Conservation (phyloP, 257 asterid genomes). For the Solanum rostratum region DNA sequence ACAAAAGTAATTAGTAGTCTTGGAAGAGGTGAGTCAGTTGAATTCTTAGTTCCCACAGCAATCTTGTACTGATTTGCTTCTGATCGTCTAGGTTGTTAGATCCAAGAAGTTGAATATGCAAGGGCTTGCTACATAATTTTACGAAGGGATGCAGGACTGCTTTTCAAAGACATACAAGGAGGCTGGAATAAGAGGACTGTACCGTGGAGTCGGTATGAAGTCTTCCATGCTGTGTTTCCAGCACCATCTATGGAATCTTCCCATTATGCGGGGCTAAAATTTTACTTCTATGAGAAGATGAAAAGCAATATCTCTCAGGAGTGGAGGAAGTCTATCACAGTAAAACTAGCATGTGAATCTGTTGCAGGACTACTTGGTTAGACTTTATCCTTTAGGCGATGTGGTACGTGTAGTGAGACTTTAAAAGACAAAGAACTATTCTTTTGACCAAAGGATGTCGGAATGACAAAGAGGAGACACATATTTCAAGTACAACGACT, state of each 20-base stretch:
- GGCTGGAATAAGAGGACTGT: constrained; percentile 70
- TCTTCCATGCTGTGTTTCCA: constrained; percentile 9
- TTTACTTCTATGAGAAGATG: constrained; percentile 86
- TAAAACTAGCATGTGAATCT: constrained; percentile 85
- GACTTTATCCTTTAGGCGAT: constrained; percentile 83
- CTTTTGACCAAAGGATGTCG: neutral
- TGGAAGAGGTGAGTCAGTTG: neutral
- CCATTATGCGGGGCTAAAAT: constrained; percentile 86
- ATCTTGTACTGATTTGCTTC: constrained; percentile 11
- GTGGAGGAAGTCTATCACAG: constrained; percentile 50
- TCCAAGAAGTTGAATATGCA: constrained; percentile 29
- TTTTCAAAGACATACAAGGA: constrained; percentile 69
- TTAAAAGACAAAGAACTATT: neutral
- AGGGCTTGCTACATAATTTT: constrained; percentile 28
- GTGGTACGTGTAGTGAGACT: constrained; percentile 30
- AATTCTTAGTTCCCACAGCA: neutral
- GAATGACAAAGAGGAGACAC: neutral
- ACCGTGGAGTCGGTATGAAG: constrained; percentile 72
- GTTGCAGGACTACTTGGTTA: constrained; percentile 90
- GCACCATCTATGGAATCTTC: constrained; percentile 79
- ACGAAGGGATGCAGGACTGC: constrained; percentile 62
- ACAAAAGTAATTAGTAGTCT: too few species aligned
- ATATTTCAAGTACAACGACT: constrained; percentile 55
- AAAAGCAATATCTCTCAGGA: constrained; percentile 61
- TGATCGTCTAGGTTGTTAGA: constrained; percentile 46